Evolutionary conservation across 1,139 yeast species (phyloP).

Genomic region (Sugiyamaella pinicola): DNA sequence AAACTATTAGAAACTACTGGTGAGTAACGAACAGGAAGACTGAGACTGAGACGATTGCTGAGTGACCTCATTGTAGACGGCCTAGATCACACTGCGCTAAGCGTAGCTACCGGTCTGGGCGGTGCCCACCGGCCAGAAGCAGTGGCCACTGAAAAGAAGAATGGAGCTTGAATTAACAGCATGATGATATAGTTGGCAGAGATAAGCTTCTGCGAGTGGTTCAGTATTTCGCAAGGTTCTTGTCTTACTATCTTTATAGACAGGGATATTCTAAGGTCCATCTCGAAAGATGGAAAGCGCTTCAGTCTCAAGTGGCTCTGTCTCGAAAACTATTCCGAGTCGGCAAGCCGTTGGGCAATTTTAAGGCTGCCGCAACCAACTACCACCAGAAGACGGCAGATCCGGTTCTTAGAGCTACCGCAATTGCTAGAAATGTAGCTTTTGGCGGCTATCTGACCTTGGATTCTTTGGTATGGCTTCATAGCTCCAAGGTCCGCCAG

Average conservation of each 20-base stretch:
- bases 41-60: no score
- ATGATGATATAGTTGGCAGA: conserved; percentile 53
- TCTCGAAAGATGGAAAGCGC: conserved; percentile 53
- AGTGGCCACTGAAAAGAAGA: no score
- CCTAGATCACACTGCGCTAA: no score
- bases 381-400: conserved; percentile 74
- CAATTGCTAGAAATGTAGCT: conserved; percentile 68
- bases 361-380: conserved; percentile 68
- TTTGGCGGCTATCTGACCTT: conserved; percentile 73
- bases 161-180: not conserved
- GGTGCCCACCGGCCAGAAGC: not conserved
- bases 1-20: conserved; percentile 40
- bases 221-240: conserved; percentile 78
- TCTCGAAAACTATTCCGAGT: conserved; percentile 84
- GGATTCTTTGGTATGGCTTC: conserved; percentile 74
- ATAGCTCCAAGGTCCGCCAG: conserved; percentile 46
- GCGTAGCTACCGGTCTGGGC: not conserved
- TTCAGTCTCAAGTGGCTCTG: conserved; percentile 63
- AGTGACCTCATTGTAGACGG: no score
- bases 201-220: conserved; percentile 81
- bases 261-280: conserved; percentile 58
- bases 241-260: conserved; percentile 62
- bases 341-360: conserved; percentile 77
- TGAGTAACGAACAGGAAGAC: conserved; percentile 16
- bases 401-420: conserved; percentile 58